These are phyloP conservation scores for Lecanicillium sp. DNA, from an alignment of 2,329 filamentous ascomycete species.

Conservation along the genomic window DNA sequence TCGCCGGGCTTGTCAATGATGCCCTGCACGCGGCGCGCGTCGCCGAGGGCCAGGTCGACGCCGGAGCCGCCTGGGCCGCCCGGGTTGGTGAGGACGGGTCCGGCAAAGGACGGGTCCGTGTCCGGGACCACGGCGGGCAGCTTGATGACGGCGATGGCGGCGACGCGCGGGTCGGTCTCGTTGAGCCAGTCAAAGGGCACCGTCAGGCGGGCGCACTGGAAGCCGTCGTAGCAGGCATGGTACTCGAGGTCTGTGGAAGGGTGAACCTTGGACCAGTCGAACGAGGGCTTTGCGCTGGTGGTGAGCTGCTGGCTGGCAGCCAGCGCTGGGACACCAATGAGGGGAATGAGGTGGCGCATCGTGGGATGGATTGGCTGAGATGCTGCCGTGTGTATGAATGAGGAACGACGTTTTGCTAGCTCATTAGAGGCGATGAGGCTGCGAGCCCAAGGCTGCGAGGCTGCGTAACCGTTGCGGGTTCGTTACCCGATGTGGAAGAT, in stretches of 20 bases:
- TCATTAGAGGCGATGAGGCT: no score
- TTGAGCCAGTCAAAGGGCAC: slow-evolving; percentile 28
- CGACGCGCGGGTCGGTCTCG: slow-evolving; percentile 13
- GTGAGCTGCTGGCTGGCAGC: neutral
- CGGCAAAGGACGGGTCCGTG: slow-evolving; percentile 22
- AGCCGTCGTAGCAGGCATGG: slow-evolving; percentile 23
- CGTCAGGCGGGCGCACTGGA: slow-evolving; percentile 25
- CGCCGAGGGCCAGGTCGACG: slow-evolving; percentile 12
- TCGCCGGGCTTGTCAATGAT: slow-evolving; percentile 14
- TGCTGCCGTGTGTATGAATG: no score
- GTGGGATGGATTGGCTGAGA: no score
- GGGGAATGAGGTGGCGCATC: neutral
- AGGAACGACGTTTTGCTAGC: no score
- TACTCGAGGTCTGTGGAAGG: slow-evolving; percentile 22
- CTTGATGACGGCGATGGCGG: slow-evolving; percentile 24
- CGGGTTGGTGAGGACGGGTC: slow-evolving; percentile 27
- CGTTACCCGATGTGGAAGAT: no score
- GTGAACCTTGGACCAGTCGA: slow-evolving; percentile 20
- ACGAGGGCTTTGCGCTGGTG: slow-evolving; percentile 5
- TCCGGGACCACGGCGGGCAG: slow-evolving; percentile 23
- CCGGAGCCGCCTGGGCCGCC: slow-evolving; percentile 30
- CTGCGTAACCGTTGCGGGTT: no score
- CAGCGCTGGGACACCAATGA: neutral
- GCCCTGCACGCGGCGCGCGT: slow-evolving; percentile 15
- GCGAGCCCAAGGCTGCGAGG: no score